Base-by-base conservation (phyloP, 257 asterid species). In the Knoxia roxburghii region DNA sequence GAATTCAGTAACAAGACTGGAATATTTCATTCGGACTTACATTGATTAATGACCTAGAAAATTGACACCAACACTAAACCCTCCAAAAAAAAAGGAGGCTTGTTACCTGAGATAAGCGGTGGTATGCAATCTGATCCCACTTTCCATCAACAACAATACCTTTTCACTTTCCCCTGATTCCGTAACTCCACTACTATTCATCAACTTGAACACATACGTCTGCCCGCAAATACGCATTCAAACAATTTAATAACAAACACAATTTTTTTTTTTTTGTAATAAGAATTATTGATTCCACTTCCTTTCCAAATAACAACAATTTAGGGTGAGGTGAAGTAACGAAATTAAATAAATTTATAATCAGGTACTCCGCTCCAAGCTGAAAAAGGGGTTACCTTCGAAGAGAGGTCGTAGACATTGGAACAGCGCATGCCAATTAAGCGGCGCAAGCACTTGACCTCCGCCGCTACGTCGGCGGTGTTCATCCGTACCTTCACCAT, bases 401-500 rank as follows among this genome's bases (percentile, higher is more conserved):
- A 91, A 65, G 97, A 85, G 72, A 93, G 94, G 79, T 93, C 97
- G 77, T 93, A 93, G 48, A 93, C 95, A 60, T 93, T 93, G 68
- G 99, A 90, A 81, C 97, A 90, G 37, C 99, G 99, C 99, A 93
- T 93, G 64, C 99, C 99, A 57, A 93, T 93, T 58, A 93, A 77
- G 61, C 85, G 91, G 71, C 97, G 95, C 75, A 93, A 84, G 69
- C 97, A 93, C 83, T 90, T 93, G 45, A 93, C 97, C 87, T 93
- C 97, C 64, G 97, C 99, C 78, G 97, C 97, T 83, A 93, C 99
- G 71, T 93, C 99, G 52, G 99, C 99, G 30, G 97, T 90, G 82
- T 93, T 93, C 97, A 93, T 93, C 69, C 99, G 94, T 43, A 90
- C 95, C 88, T 93, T 93, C 90, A 93, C 99, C 99, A 93, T 93